These are phyloP conservation scores for Penicillium longicatenatum DNA, from an alignment of 495 filamentous ascomycete genomes.

Conservation along the genomic window DNA sequence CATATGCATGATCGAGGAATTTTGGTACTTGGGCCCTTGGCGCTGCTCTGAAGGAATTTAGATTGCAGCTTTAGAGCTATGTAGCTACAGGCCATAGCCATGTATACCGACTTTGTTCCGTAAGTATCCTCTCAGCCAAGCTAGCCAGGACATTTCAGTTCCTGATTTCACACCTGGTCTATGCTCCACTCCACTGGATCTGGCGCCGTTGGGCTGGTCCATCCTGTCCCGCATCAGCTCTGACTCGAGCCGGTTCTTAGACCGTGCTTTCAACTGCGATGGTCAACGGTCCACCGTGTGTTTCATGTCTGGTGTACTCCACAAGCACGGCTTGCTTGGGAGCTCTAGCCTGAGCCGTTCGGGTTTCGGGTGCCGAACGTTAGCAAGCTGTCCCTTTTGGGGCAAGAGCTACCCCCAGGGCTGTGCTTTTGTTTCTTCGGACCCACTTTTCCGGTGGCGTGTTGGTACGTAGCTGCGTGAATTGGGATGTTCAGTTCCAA, in stretches of 20 bases:
- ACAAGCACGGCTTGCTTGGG: constrained; percentile 63
- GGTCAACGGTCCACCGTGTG: constrained; percentile 6
- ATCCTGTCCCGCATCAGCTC: constrained; percentile 2
- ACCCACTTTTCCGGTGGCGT: background rate
- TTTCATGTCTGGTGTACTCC: constrained; percentile 69
- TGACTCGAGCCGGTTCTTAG: constrained; percentile 1
- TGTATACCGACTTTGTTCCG: background rate
- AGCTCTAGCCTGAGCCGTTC: constrained; percentile 64
- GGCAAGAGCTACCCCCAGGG: background rate
- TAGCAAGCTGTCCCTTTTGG: background rate
- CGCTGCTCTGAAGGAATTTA: background rate
- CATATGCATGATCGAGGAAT: background rate
- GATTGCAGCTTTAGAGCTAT: background rate
- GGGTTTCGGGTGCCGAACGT: constrained; percentile 2
- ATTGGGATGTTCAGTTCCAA: background rate
- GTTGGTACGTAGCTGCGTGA: no score
- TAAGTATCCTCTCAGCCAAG: background rate
- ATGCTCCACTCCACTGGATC: constrained; percentile 7
- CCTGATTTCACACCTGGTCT: background rate
- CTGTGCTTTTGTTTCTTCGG: background rate
- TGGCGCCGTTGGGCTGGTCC: constrained; percentile 4
- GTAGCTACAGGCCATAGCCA: background rate
- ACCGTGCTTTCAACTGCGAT: constrained; percentile 6
- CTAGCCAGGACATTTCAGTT: background rate
- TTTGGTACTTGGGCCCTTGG: background rate